Percentiles rank a stretch among this genome's conserved stretches.
Evolutionary conservation across 1,139 yeast genomes (phyloP).

Genomic region (Hemisphaericaspora xylanilytica): DNA sequence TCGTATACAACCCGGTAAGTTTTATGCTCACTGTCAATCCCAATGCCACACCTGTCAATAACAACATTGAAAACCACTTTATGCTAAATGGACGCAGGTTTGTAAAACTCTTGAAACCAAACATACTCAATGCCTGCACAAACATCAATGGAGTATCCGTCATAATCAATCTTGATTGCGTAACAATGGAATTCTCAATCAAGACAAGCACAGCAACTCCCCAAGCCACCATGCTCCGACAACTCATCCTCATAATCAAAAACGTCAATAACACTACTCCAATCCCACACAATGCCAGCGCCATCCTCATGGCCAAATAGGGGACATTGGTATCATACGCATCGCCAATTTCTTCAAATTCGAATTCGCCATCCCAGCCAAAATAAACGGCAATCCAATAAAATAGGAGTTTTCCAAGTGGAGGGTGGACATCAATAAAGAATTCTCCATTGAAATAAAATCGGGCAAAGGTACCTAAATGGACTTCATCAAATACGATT

Average conservation of each 20-base stretch:
- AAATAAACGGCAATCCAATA: conserved; percentile 37
- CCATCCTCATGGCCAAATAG: conserved; percentile 32
- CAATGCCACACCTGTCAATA: conserved; percentile 47
- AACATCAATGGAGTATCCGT: conserved; percentile 52
- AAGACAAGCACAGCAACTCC: conserved; percentile 46
- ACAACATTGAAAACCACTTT: conserved; percentile 44
- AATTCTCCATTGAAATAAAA: conserved; percentile 61
- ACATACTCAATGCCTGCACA: conserved; percentile 41
- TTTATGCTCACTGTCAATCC: conserved; percentile 56
- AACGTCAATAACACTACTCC: conserved; percentile 46
- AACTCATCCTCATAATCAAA: conserved; percentile 46
- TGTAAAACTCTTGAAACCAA: conserved; percentile 43
- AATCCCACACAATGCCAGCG: conserved; percentile 42
- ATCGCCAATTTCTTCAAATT: conserved; percentile 32
- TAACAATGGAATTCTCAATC: conserved; percentile 54
- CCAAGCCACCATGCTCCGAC: conserved; percentile 42
- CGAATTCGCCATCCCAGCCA: conserved; percentile 48
- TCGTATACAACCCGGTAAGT: conserved; percentile 52
- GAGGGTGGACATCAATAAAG: conserved; percentile 63
- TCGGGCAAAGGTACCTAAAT: conserved; percentile 38
- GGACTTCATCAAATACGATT: conserved; percentile 93
- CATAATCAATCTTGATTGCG: conserved; percentile 50
- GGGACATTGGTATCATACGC: conserved; percentile 32
- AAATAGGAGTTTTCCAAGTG: conserved; percentile 52
- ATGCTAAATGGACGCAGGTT: conserved; percentile 31